These are phyloP conservation scores for Schizosaccharomyces osmophilus DNA, from an alignment of 805 yeast genomes.

Conservation along the genomic window DNA sequence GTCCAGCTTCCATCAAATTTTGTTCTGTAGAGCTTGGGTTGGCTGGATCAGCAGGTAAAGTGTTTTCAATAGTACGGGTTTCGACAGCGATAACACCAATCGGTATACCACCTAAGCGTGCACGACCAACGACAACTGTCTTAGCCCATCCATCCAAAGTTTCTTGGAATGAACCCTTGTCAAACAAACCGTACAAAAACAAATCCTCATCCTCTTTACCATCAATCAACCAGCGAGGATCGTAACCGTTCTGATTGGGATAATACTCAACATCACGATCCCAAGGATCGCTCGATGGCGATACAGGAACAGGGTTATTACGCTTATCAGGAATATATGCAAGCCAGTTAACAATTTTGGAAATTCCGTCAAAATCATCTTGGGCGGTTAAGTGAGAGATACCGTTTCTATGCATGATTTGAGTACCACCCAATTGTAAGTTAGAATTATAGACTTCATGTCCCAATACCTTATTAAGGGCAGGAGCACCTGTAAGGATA, in stretches of 20 bases:
- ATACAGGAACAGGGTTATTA: conserved; percentile 70
- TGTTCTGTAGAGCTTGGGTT: conserved; percentile 83
- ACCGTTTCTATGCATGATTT: conserved; percentile 95
- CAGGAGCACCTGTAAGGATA: conserved; percentile 96
- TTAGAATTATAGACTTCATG: conserved; percentile 92
- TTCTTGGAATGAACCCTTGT: conserved; percentile 80
- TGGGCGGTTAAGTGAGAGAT: conserved; percentile 93
- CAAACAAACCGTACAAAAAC: conserved; percentile 75
- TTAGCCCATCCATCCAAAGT: conserved; percentile 95
- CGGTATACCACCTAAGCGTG: conserved; percentile 96
- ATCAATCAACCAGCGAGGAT: conserved; percentile 82
- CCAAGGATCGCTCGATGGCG: conserved; percentile 63
- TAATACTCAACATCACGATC: conserved; percentile 70
- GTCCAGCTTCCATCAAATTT: conserved; percentile 86
- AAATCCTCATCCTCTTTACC: conserved; percentile 55
- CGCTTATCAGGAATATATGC: conserved; percentile 83
- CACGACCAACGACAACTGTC: conserved; percentile 97
- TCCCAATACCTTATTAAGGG: conserved; percentile 87
- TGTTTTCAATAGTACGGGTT: conserved; percentile 68
- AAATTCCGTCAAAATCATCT: conserved; percentile 90
- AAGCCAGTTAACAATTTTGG: conserved; percentile 84
- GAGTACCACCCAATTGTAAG: conserved; percentile 96
- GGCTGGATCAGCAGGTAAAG: conserved; percentile 94
- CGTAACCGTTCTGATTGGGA: conserved; percentile 59
- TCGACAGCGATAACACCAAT: conserved; percentile 96